Base-by-base conservation (phyloP, 495 filamentous ascomycete genomes). In the Talaromyces ruber region DNA sequence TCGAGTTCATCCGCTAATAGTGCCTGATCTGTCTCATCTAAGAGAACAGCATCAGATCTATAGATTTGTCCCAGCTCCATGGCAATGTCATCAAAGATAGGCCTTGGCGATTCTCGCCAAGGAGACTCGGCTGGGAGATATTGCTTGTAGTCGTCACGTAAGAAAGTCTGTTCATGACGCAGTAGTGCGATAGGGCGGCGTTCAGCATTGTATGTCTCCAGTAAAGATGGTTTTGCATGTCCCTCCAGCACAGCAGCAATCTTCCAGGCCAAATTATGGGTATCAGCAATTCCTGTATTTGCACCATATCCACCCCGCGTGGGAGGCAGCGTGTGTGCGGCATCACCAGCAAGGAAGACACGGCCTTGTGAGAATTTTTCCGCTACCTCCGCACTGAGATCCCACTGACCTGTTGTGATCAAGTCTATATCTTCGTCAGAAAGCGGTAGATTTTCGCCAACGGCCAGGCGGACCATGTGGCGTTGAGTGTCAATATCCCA, bases 231-330 rank as follows among this genome's bases (percentile, higher is more conserved):
- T 25, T 80, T 73, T 0, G 78, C 67, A 47, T 82, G 75, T 18
- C 75, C 81, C 28, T 81, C 81, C 54, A 84, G 72, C 1, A 88
- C 86, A 47, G 82, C 71, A 1, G 81, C 79, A 18, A 92, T 74
- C 71, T 92, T 92, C 88, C 88, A 91, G 29, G 85, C 87, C 1
- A 91, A 79, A 62, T 91, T 91, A 68, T 84, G 88, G 66, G 65
- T 66, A 64, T 87, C 84, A 67, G 85, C 82, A 71, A 88, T 84
- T 9, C 73, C 77, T 1, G 86, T 83, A 66, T 92, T 91, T 87
- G 90, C 90, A 25, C 88, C 88, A 69, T 90, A 87, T 0, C 87
- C 88, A 1, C 86, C 87, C 74, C 89, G 63, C 55, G 73, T 75
- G 6, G 80, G 79, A 4, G 74, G 75, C 9, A 80, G 71, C 0